A percentile compares a stretch with the other conserved stretches of the same genome.
Conservation (phyloP, 2,329 filamentous ascomycete species). For the Penicillium fuscoglaucum region DNA sequence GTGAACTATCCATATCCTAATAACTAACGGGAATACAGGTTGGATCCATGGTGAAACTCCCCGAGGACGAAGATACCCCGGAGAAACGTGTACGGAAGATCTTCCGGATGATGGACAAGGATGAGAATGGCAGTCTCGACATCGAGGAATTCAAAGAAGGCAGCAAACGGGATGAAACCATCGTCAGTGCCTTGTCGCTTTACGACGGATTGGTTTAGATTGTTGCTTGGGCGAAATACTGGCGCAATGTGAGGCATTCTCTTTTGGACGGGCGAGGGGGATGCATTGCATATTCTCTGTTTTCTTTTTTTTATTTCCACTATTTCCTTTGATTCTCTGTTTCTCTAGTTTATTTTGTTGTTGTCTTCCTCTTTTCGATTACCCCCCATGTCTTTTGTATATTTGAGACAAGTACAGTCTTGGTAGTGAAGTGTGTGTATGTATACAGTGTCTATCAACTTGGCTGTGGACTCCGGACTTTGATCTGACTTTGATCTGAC, state of each 20-base stretch:
- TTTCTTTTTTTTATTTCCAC: not conserved
- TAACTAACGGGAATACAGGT: slow-evolving; percentile 58
- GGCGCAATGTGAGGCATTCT: slow-evolving; percentile 22
- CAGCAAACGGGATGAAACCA: slow-evolving; percentile 97
- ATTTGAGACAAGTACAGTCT: slow-evolving; percentile 9
- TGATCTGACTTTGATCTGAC: not conserved
- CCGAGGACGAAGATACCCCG: slow-evolving; percentile 97
- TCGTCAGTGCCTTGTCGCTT: slow-evolving; percentile 91
- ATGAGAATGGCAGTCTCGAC: slow-evolving; percentile 95
- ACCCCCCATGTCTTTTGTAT: slow-evolving; percentile 10
- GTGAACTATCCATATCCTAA: not conserved
- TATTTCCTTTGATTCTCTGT: not conserved
- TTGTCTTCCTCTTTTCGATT: slow-evolving; percentile 2
- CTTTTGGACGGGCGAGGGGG: slow-evolving; percentile 8
- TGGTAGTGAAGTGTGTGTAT: not conserved
- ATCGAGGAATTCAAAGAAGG: slow-evolving; percentile 99
- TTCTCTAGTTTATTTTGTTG: slow-evolving; percentile 3
- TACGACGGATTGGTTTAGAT: slow-evolving; percentile 88
- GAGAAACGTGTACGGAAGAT: slow-evolving; percentile 98
- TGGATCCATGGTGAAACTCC: slow-evolving; percentile 97
- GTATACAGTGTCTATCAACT: not conserved
- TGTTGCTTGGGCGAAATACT: slow-evolving; percentile 20
- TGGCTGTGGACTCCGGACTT: not conserved
- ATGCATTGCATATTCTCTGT: slow-evolving; percentile 6
- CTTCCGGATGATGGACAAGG: slow-evolving; percentile 99